Evolutionary conservation across 345 rosid genomes (phyloP).

Genomic region (Moricandia arvensis): DNA sequence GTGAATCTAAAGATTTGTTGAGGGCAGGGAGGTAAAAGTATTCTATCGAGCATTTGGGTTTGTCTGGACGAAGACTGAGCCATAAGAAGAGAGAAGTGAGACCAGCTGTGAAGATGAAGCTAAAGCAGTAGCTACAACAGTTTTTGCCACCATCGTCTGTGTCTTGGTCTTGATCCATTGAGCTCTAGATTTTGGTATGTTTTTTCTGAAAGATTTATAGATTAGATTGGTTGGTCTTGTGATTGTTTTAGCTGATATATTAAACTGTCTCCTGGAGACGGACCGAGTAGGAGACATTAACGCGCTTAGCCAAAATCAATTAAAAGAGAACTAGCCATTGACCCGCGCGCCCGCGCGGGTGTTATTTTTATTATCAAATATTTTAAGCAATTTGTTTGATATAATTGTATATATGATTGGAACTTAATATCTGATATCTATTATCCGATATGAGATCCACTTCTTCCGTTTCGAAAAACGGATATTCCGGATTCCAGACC

Average conservation of each 20-base stretch:
- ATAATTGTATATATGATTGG: no score
- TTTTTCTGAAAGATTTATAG: slow-evolving; percentile 6
- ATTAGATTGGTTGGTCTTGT: slow-evolving; percentile 3
- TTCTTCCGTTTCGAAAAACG: no score
- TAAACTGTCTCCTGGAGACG: background rate
- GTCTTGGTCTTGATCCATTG: background rate
- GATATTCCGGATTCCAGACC: no score
- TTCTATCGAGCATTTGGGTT: slow-evolving; percentile 53
- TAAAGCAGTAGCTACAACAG: slow-evolving; percentile 56
- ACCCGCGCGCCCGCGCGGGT: no score
- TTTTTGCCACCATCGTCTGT: slow-evolving; percentile 34
- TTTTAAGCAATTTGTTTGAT: no score
- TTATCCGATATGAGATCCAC: no score
- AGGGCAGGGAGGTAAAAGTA: slow-evolving; percentile 61
- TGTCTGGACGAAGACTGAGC: slow-evolving; percentile 62
- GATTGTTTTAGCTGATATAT: background rate
- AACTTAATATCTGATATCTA: no score
- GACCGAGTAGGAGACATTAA: background rate
- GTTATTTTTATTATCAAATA: no score
- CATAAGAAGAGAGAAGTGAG: slow-evolving; percentile 67
- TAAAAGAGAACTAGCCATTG: no score
- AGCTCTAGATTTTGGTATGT: background rate
- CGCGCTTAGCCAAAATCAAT: no score
- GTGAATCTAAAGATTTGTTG: slow-evolving; percentile 34
- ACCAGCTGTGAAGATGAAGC: slow-evolving; percentile 57